A percentile compares a stretch with the other conserved stretches of the same genome.
These are phyloP conservation scores for Solanum hybrid DNA, from an alignment of 305 asterid species.

Conservation along the genomic window DNA sequence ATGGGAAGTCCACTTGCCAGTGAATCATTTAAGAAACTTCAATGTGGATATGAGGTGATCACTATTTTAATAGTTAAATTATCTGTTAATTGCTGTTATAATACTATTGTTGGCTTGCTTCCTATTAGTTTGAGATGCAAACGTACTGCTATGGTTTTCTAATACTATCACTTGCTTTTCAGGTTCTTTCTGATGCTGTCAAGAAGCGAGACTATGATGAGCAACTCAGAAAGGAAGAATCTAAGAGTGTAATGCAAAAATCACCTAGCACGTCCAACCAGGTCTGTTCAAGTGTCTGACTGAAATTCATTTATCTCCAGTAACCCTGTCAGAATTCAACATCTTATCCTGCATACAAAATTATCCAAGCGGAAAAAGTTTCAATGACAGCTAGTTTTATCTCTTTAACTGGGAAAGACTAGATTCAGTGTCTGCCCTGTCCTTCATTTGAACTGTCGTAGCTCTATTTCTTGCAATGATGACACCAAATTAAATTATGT, in stretches of 20 bases:
- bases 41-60: constrained; percentile 92
- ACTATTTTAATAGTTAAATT: not conserved
- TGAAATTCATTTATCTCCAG: not conserved
- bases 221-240: constrained; percentile 80
- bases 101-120: not conserved
- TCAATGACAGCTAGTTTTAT: not conserved
- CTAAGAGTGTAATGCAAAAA: constrained; percentile 65
- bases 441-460: not conserved
- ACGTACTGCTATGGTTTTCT: constrained; percentile 9
- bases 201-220: constrained; percentile 97
- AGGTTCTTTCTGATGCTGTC: constrained; percentile 93
- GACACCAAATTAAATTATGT: not conserved
- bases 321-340: not conserved
- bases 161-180: constrained; percentile 17
- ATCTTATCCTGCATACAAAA: not conserved
- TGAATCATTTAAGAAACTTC: constrained; percentile 94
- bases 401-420: not conserved
- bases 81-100: not conserved
- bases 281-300: constrained; percentile 42
- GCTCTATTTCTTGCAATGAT: not conserved
- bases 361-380: not conserved
- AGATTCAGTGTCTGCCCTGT: not conserved
- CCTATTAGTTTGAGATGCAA: constrained; percentile 17
- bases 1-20: constrained; percentile 90
- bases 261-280: constrained; percentile 74